A percentile compares a stretch with the other conserved stretches of the same genome.
These are phyloP conservation scores for Rosa persica DNA, from an alignment of 306 rosid species.

Conservation along the genomic window DNA sequence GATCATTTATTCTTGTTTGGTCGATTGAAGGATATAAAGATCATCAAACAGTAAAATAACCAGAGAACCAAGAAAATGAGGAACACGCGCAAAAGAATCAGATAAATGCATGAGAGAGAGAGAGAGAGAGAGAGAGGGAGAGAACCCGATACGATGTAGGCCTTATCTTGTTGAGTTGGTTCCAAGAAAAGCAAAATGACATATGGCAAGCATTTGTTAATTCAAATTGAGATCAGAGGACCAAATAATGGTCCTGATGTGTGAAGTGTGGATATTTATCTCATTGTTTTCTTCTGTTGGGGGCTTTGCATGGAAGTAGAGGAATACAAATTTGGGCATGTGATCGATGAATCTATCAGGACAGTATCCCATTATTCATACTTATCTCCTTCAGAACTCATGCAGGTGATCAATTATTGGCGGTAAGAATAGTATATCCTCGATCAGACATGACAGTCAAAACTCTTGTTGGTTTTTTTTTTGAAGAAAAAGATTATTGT, in stretches of 20 bases:
- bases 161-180: slow-evolving; percentile 18
- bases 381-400: background rate
- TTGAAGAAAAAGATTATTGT: background rate
- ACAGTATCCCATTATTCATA: background rate
- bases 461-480: background rate
- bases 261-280: background rate
- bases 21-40: background rate
- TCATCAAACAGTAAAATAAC: background rate
- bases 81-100: too few species aligned
- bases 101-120: background rate
- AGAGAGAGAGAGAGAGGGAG: background rate
- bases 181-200: background rate
- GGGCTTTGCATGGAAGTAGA: background rate
- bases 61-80: background rate
- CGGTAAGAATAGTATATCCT: background rate
- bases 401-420: background rate
- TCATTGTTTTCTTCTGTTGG: background rate
- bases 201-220: background rate
- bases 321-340: background rate
- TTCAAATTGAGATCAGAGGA: background rate
- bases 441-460: background rate
- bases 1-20: background rate
- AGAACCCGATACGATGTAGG: background rate
- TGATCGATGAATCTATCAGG: background rate
- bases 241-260: background rate